Evolutionary conservation across 202 grass and related monocot species (phyloP), one percentile per base, ranked within the genome.

Genomic region (Miscanthus sacchariflorus): DNA sequence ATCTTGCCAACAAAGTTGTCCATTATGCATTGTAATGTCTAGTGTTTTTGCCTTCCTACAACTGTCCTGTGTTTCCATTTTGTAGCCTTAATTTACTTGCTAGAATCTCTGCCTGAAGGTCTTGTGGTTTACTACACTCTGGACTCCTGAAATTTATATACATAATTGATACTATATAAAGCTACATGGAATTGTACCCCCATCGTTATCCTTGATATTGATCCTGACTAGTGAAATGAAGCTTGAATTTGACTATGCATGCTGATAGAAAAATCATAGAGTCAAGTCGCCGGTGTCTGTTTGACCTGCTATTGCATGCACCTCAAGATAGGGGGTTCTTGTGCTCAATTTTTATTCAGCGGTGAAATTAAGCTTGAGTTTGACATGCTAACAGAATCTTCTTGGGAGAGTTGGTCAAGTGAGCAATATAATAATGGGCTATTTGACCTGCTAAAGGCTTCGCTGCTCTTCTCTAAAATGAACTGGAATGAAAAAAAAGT

Each of bases 1-100:
- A 56, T 28, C 70, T 88, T 83, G 8, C 80, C 3, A 77, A 61
- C 21, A 48, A 85, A 85, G 27, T 48, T 81, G 70, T n/a, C 82
- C 49, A 30, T 33, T 65, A n/a, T 50, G 17, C 28, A 3, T 66
- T 9, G 43, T 12, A 78, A 42, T 83, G n/a, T 54, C 46, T 78
- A 77, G 12, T 58, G 35, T 38, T 70, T 69, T 36, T 6, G 7
- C 8, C 58, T 63, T 24, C 21, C 61, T 25, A 23, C 56, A 59
- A 64, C 61, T 64, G 61, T 63, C n/a, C 1, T 25, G n/a, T 25
- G 61, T 64, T 63, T 24, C 23, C 61, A 64, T 64, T 80, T 58
- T 81, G 10, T 68, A 76, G 24, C n/a, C 24, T 70, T 81, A 2
- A 43, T 86, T 49, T 40, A 77, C 65, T 82, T 82, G 39, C 21